Evolutionary conservation across 192 early-diverging fungal species (phyloP), one percentile per base, ranked within the genome.

Genomic region (Entomortierella parvispora): DNA sequence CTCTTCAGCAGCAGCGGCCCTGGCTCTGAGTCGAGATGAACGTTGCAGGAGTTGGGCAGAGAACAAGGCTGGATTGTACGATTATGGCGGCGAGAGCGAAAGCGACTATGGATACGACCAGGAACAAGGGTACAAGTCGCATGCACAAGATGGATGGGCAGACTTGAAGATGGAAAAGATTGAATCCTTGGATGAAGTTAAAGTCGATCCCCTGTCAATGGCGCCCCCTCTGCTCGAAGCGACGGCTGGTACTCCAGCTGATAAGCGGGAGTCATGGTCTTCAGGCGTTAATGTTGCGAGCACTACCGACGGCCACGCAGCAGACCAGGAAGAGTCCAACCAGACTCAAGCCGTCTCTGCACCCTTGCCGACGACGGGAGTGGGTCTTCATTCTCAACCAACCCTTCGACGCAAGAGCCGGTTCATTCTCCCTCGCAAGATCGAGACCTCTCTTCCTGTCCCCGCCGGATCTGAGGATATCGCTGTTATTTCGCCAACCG

Each of bases 1-100:
- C 67, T 11, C 4, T 44, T 4, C 15, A 14, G 14, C 25, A n/a
- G 40, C 57, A 0, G 23, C 31, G 3, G 20, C 28, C 14, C 10
- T 26, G 20, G 61, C 61, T 0, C 23, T 58, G 25, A 34, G 17
- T 29, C 74, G 61, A 3, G 61, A 77, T 33, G 66, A 68, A 23
- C 51, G 66, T 9, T 77, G 74, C 37, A 60, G 61, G 17, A 77
- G 66, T 34, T 77, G 74, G 74, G 57, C 61, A 2, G 74, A 68
- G 29, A 50, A 45, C 42, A 63, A 58, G 1, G 34, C 47, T 6
- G 29, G 25, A 9, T 10, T 56, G 33, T 64, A 59, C 7, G 74
- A 68, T 31, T 77, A 68, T 53, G 65, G 60, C 3, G 74, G 61
- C 1, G 66, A 77, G 32, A 52, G 34, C 18, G 66, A 64, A n/a